Evolutionary conservation across 2,329 filamentous ascomycete species (phyloP).

Genomic region (Pseudogymnoascus sp.): DNA sequence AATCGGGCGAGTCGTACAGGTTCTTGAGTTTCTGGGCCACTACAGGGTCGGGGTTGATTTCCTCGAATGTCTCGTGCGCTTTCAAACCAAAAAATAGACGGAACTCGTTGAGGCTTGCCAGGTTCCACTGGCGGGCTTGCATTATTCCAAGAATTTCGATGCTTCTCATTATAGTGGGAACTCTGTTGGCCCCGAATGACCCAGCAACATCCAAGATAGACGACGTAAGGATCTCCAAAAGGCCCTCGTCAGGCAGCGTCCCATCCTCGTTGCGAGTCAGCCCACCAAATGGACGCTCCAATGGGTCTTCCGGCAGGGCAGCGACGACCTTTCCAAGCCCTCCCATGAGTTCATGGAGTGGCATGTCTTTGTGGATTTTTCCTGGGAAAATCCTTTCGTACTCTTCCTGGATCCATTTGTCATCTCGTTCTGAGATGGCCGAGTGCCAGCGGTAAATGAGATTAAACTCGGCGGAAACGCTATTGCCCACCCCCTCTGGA

Average conservation of each 20-base stretch:
- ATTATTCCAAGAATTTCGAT: constrained; percentile 77
- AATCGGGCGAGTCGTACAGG: constrained; percentile 53
- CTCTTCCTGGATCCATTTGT: constrained; percentile 70
- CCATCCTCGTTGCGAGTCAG: constrained; percentile 60
- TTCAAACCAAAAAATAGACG: constrained; percentile 73
- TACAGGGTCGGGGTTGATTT: constrained; percentile 71
- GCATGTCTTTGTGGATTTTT: constrained; percentile 44
- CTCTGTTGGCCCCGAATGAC: constrained; percentile 65
- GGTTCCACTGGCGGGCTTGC: constrained; percentile 68
- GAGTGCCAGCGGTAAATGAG: constrained; percentile 85
- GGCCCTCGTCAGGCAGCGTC: constrained; percentile 66
- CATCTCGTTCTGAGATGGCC: constrained; percentile 66
- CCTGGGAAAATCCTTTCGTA: constrained; percentile 55
- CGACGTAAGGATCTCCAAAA: constrained; percentile 61
- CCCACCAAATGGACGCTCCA: constrained; percentile 59
- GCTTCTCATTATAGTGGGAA: constrained; percentile 65
- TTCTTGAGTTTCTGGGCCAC: constrained; percentile 58
- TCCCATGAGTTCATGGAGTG: constrained; percentile 52
- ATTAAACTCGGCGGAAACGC: constrained; percentile 84
- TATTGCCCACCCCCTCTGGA: constrained; percentile 69
- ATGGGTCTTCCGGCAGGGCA: constrained; percentile 57
- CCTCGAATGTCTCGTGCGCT: constrained; percentile 69
- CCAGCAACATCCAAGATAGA: constrained; percentile 71
- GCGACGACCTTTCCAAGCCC: constrained; percentile 58
- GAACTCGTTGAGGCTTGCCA: constrained; percentile 73